Conservation (phyloP, 345 rosid species). For the Sonneratia caseolaris region DNA sequence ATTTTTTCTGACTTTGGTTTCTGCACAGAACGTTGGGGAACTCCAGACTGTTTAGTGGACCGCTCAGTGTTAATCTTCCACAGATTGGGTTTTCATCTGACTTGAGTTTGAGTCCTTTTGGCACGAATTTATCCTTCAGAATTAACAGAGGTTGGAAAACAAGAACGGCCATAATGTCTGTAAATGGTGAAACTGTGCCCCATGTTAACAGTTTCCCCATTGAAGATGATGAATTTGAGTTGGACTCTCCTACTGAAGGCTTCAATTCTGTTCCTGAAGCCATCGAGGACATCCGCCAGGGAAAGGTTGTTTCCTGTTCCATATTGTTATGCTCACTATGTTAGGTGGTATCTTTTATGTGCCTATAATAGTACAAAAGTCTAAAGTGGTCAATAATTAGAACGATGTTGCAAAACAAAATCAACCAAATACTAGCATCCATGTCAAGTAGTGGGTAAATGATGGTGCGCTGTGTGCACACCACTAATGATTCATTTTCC, state of each 20-base stretch:
- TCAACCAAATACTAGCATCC: not conserved
- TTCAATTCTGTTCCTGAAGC: slow-evolving; percentile 79
- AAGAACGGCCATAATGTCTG: slow-evolving; percentile 48
- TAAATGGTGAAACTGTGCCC: slow-evolving; percentile 49
- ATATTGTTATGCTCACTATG: not conserved
- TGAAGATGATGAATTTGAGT: slow-evolving; percentile 53
- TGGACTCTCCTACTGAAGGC: slow-evolving; percentile 63
- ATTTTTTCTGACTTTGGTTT: not conserved
- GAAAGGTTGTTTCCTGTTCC: slow-evolving; percentile 47
- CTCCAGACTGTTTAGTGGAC: not conserved
- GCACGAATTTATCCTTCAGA: slow-evolving; percentile 21
- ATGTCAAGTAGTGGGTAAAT: not conserved
- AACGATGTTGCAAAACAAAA: not conserved
- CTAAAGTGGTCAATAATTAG: not conserved
- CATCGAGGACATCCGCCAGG: slow-evolving; percentile 80
- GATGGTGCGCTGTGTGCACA: not conserved
- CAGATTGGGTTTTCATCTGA: slow-evolving; percentile 18
- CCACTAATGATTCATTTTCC: not conserved
- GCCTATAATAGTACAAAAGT: not conserved
- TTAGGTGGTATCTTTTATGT: not conserved
- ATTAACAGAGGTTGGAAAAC: slow-evolving; percentile 26
- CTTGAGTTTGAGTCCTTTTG: slow-evolving; percentile 16
- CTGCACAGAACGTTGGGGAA: not conserved
- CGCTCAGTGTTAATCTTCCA: not conserved
- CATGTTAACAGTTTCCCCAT: slow-evolving; percentile 24